Percentiles rank a stretch among this genome's conserved stretches.
phyloP scores from a whole-genome alignment of 2,329 filamentous ascomycete species.

The Aspergillus brunneoviolaceus region DNA sequence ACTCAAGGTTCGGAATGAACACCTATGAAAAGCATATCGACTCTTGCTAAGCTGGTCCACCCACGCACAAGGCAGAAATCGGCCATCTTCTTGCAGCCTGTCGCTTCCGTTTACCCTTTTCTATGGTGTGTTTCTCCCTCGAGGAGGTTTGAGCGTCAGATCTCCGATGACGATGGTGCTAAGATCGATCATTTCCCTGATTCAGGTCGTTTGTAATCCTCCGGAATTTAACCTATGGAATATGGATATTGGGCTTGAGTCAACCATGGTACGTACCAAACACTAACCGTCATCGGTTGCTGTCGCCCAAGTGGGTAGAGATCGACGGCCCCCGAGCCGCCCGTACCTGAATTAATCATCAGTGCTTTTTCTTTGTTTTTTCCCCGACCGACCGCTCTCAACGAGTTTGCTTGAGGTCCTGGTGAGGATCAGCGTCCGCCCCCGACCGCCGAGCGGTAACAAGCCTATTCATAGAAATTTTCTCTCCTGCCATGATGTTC shows the following conservation, averaged over 20 bases:
- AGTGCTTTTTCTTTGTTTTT: background rate
- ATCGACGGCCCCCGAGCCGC: background rate
- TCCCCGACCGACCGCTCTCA: background rate
- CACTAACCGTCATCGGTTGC: background rate
- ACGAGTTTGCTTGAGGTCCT: background rate
- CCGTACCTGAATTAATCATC: background rate
- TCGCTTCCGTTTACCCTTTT: background rate
- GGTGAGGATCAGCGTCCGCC: background rate
- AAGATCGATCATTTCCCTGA: background rate
- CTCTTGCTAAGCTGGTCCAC: background rate
- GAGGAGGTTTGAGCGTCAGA: background rate
- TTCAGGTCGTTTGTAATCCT: background rate
- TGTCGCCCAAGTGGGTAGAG: background rate
- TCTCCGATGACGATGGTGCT: background rate
- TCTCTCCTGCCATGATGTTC: background rate
- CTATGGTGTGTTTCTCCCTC: background rate
- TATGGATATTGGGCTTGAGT: background rate
- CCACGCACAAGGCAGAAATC: background rate
- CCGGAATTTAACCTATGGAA: background rate
- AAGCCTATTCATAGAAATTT: background rate
- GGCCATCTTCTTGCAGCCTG: background rate
- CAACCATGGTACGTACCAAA: background rate
- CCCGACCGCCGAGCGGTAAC: background rate
- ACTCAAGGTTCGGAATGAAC: background rate
- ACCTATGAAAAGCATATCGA: too few species aligned